A percentile compares a stretch with the other conserved stretches of the same genome.
These are phyloP conservation scores for Metrosideros polymorpha DNA, from an alignment of 441 rosid species.

Conservation along the genomic window DNA sequence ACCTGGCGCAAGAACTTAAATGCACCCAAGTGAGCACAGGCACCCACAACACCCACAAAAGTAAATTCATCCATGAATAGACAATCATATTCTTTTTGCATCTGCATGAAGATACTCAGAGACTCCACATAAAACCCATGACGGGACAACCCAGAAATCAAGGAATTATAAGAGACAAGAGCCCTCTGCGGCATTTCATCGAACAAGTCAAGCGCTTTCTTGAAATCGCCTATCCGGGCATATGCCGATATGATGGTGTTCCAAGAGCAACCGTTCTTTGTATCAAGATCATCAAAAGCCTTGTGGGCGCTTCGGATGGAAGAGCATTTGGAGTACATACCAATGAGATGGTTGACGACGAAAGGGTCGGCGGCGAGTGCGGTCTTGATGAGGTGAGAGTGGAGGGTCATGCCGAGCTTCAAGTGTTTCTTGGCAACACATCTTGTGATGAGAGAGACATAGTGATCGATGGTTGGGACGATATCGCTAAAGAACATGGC, in stretches of 20 bases:
- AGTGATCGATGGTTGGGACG: neutral
- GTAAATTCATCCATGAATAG: constrained; percentile 20
- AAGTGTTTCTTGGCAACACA: constrained; percentile 19
- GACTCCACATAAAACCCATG: constrained; percentile 26
- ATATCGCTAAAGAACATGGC: neutral
- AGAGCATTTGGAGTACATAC: constrained; percentile 26
- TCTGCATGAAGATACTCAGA: constrained; percentile 8
- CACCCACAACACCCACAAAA: constrained; percentile 20
- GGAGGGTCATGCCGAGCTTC: constrained; percentile 22
- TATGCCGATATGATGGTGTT: constrained; percentile 15
- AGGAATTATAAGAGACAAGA: constrained; percentile 25
- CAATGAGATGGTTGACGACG: constrained; percentile 17
- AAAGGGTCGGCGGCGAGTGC: constrained; percentile 18
- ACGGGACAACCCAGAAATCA: constrained; percentile 29
- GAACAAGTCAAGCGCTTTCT: constrained; percentile 20
- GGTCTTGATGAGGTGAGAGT: constrained; percentile 26
- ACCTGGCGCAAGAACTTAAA: constrained; percentile 19
- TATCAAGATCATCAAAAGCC: constrained; percentile 18
- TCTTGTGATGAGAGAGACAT: constrained; percentile 3
- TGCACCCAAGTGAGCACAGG: constrained; percentile 26
- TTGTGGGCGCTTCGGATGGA: constrained; percentile 13
- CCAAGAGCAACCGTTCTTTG: constrained; percentile 27
- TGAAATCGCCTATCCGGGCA: constrained; percentile 3
- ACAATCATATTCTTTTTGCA: constrained; percentile 10
- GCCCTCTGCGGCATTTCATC: constrained; percentile 35